Conservation (phyloP, 2,329 filamentous ascomycete genomes). For the Neopestalotiopsis sp. region DNA sequence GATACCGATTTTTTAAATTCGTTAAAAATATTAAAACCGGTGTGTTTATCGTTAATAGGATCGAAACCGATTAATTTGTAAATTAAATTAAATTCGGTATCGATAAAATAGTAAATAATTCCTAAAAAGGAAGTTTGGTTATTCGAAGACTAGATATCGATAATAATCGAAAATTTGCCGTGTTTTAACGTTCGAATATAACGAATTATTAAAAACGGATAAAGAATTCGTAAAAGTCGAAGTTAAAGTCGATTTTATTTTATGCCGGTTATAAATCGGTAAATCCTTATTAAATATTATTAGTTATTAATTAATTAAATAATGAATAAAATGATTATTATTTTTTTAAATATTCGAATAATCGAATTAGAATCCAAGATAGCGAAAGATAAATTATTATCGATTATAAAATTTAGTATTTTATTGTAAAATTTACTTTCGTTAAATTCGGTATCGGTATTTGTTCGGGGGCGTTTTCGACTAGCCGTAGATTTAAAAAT, state of each 20-base stretch:
- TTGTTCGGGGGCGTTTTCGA: too few relatives aligned
- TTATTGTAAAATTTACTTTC: background rate
- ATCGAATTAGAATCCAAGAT: background rate
- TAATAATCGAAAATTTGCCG: background rate
- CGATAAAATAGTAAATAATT: background rate
- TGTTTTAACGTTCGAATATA: background rate
- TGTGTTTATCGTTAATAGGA: background rate
- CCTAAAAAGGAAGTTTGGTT: background rate
- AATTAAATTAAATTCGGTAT: constrained; percentile 8
- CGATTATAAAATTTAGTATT: background rate
- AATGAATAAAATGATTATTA: background rate
- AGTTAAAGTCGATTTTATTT: background rate
- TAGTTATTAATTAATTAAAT: background rate
- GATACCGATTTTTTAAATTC: background rate
- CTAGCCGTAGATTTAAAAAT: too few relatives aligned
- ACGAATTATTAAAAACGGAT: constrained; percentile 4
- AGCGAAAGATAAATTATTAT: constrained; percentile 4
- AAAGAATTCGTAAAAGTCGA: background rate
- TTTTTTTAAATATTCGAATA: background rate
- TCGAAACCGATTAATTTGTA: too few relatives aligned
- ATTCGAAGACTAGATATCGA: background rate
- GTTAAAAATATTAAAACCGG: background rate
- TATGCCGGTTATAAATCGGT: background rate
- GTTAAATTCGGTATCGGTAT: background rate
- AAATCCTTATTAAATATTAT: background rate